Base-by-base conservation (phyloP, 164 flowering plant genomes). In the Houttuynia cordata region DNA sequence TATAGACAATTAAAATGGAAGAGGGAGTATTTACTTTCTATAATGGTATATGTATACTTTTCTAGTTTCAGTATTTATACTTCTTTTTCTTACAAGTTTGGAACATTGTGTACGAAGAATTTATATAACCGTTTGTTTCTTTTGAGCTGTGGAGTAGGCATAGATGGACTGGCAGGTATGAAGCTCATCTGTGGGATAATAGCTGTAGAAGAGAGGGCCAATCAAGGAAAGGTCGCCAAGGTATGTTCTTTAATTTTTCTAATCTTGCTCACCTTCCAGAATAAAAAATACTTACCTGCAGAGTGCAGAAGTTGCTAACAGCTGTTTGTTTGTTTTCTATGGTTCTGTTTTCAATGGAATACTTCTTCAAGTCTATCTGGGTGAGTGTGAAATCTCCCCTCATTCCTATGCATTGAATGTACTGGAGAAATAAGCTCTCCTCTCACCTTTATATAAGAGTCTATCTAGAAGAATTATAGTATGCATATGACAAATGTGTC, bases 121-220 rank as follows among this genome's bases (percentile, higher is more conserved):
- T n/a, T n/a, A n/a, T n/a, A n/a, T n/a, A n/a, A n/a, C n/a, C n/a
- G 23, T 15, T 42, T 1, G 14, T 1, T 18, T 3, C 12, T 42
- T 61, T 2, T 30, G 21, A 25, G n/a, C 18, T 0, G 10, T 10
- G 51, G 17, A 73, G 53, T 59, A 91, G 96, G 83, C 98, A 91
- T 80, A 76, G 98, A 64, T 91, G 95, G 92, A 91, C 96, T 23
- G 98, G 98, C 56, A 80, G 96, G 55, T 91, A 91, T 73, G 98
- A 91, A 76, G 96, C 98, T 49, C 96, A 92, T 76, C 79, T 92
- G n/a, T 92, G 96, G 98, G 96, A 88, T 71, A 92, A 92, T 66
- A 89, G 96, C 67, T 84, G 98, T 58, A 79, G 95, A 65, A 83
- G 93, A 70, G 98, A 92, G 74, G 98, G 96, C 0, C 96, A 89